These are phyloP conservation scores for Saccharomyces hybrid DNA, from an alignment of 1,139 yeast species.

Conservation along the genomic window DNA sequence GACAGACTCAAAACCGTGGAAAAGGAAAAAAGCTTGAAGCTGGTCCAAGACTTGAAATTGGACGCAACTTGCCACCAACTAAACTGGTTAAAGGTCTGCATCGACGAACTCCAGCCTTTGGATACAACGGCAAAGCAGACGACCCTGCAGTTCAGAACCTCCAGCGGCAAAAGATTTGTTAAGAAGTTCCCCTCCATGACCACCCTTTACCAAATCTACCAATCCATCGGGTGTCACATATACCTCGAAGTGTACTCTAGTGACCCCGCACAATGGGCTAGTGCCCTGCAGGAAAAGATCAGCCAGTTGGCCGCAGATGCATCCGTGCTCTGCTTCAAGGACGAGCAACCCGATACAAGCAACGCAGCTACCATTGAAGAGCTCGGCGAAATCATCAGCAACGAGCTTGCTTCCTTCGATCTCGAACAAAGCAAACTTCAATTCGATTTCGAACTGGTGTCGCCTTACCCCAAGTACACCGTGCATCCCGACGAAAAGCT, in stretches of 20 bases:
- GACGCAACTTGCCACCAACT: conserved; percentile 13
- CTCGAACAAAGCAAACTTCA: conserved; percentile 33
- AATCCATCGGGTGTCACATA: conserved; percentile 46
- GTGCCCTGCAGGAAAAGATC: conserved; percentile 12
- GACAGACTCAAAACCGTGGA: conserved; percentile 30
- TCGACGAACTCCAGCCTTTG: conserved; percentile 9
- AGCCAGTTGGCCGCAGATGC: conserved; percentile 13
- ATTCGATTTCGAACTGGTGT: conserved; percentile 43
- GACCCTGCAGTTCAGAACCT: conserved; percentile 39
- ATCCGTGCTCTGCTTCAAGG: conserved; percentile 19
- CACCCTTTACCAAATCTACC: conserved; percentile 52
- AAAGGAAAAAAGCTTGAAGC: conserved; percentile 9
- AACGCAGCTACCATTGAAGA: background rate
- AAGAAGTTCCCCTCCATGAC: conserved; percentile 44
- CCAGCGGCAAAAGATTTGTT: conserved; percentile 56
- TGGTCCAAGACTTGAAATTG: conserved; percentile 8
- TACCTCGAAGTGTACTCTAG: conserved; percentile 16
- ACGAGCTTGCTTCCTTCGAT: conserved; percentile 16
- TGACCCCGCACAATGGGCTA: conserved; percentile 12
- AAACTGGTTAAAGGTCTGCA: conserved; percentile 19
- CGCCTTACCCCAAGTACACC: conserved; percentile 50
- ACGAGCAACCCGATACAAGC: background rate
- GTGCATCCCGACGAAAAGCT: conserved; percentile 31
- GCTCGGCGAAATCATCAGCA: conserved; percentile 3
- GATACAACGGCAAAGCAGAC: conserved; percentile 18